Conservation (phyloP, 2,329 filamentous ascomycete species). For the Botrytis deweyae region DNA sequence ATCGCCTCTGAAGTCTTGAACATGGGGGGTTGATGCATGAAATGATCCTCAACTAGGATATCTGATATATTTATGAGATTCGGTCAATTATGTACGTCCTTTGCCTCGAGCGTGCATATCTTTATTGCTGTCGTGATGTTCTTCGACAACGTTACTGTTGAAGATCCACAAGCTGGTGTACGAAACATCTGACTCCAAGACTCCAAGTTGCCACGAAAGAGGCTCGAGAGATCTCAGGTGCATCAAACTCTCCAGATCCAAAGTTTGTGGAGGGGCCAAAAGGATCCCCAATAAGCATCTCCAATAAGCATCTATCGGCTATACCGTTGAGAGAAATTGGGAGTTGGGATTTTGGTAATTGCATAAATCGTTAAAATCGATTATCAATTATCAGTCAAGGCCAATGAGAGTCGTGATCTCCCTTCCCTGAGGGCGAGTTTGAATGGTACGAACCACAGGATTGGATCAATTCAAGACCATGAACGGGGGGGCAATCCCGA, state of each 20-base stretch:
- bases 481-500: background rate
- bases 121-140: background rate
- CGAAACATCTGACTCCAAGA: background rate
- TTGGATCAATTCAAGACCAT: background rate
- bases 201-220: background rate
- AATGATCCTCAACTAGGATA: slow-evolving; percentile 16
- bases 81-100: slow-evolving; percentile 1
- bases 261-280: background rate
- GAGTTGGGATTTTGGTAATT: background rate
- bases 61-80: background rate
- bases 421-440: background rate
- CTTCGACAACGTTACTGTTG: background rate
- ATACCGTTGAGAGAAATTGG: background rate
- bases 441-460: background rate
- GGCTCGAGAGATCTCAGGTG: slow-evolving; percentile 5
- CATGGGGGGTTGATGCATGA: slow-evolving; percentile 4
- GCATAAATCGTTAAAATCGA: background rate
- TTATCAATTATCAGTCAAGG: background rate
- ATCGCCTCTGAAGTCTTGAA: background rate
- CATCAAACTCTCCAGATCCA: background rate
- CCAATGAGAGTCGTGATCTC: background rate
- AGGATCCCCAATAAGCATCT: background rate
- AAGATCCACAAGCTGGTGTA: background rate
- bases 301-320: background rate
- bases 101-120: background rate